A percentile compares a stretch with the other conserved stretches of the same genome.
phyloP scores from a whole-genome alignment of 2,329 filamentous ascomycete genomes.

The Dichotomopilus funicola region DNA sequence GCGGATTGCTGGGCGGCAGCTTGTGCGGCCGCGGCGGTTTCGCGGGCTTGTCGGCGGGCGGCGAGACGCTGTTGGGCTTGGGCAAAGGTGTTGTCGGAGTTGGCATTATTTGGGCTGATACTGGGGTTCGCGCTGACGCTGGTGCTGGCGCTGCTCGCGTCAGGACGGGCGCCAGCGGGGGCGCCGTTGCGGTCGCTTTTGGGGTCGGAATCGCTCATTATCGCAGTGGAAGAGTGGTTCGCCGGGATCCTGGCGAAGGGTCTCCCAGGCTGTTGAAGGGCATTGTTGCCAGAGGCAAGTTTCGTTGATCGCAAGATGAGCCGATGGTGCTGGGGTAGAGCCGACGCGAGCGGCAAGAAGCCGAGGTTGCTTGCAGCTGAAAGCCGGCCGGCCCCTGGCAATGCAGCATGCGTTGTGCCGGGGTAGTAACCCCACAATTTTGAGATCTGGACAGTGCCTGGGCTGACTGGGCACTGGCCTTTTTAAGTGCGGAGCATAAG shows the following conservation, averaged over 20 bases:
- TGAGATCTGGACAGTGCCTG: too few relatives aligned
- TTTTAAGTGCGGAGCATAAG: too few relatives aligned
- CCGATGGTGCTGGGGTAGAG: not conserved
- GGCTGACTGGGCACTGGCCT: too few relatives aligned
- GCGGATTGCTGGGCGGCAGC: conserved; percentile 39
- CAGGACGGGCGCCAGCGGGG: too few relatives aligned
- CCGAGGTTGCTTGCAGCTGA: conserved; percentile 20
- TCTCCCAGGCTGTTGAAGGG: not conserved
- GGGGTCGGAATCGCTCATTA: conserved; percentile 12
- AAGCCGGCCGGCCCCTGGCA: conserved; percentile 6
- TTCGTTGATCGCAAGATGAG: not conserved
- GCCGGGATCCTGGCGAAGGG: not conserved
- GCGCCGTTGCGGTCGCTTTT: not conserved
- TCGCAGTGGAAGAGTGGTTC: conserved; percentile 2
- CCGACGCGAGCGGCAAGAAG: not conserved
- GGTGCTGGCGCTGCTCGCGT: not conserved
- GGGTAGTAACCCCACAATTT: too few relatives aligned
- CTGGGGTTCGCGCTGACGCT: not conserved
- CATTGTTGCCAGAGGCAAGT: conserved; percentile 3
- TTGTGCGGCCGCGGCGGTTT: conserved; percentile 55
- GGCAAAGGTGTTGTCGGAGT: conserved; percentile 53
- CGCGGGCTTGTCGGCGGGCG: conserved; percentile 70
- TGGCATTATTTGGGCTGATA: not conserved
- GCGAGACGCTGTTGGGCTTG: conserved; percentile 83
- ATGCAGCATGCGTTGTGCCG: not conserved